Percentiles rank a stretch among this genome's conserved stretches.
Conservation (phyloP, 257 asterid species). For the Gentiana straminea region DNA sequence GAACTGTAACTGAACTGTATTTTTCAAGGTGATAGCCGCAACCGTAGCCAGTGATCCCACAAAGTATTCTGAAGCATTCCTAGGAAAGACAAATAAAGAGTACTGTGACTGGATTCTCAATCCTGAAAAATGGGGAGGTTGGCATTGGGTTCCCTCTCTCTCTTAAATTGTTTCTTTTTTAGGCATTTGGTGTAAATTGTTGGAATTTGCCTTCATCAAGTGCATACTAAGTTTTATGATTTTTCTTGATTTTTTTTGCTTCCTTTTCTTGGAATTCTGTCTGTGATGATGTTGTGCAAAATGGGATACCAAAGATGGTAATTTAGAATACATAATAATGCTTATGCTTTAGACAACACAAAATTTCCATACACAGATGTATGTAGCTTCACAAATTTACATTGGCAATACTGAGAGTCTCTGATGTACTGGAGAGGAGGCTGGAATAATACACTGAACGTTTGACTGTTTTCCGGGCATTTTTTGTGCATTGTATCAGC, state of each 20-base stretch:
- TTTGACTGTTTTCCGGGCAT: too few relatives aligned
- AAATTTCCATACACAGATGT: too few relatives aligned
- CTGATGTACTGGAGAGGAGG: too few relatives aligned
- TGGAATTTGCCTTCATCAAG: not conserved
- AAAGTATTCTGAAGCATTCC: conserved; percentile 75
- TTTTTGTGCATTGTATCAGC: too few relatives aligned
- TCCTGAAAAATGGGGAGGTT: conserved; percentile 99
- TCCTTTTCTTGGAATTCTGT: not conserved
- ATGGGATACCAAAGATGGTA: not conserved
- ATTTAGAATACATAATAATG: too few relatives aligned
- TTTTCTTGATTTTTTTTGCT: not conserved
- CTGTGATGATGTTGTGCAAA: not conserved
- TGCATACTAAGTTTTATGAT: not conserved
- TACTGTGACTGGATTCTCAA: conserved; percentile 86
- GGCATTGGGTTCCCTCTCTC: conserved; percentile 12
- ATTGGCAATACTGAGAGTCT: too few relatives aligned
- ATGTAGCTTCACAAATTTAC: too few relatives aligned
- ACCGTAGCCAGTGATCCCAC: conserved; percentile 74
- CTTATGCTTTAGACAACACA: too few relatives aligned
- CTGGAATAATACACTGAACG: too few relatives aligned
- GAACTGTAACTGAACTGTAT: not conserved
- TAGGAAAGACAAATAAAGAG: conserved; percentile 75
- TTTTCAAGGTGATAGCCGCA: conserved; percentile 83
- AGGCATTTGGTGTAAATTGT: not conserved
- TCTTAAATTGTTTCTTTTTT: not conserved